Evolutionary conservation across 1,284 basidiomycete genomes (phyloP).

Genomic region (Ganoderma meredithae): DNA sequence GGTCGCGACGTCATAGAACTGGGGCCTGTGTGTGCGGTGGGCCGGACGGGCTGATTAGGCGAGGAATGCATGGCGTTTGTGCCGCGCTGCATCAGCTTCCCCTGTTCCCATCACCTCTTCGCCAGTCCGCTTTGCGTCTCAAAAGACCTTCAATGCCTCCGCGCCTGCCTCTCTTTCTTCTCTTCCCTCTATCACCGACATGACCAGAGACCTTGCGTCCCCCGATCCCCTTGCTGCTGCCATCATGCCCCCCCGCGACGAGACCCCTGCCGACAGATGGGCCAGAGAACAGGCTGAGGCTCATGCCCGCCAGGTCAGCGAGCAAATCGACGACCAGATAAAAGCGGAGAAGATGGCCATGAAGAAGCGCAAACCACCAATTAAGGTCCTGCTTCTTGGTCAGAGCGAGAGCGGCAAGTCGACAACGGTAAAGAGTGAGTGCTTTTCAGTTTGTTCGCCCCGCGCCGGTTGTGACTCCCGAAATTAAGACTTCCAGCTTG

Average conservation of each 20-base stretch:
- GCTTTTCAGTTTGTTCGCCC: not conserved
- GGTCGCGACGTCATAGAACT: not conserved
- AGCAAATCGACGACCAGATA: slow-evolving; percentile 74
- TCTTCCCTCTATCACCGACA: slow-evolving; percentile 21
- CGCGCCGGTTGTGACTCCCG: not conserved
- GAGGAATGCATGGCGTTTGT: slow-evolving; percentile 16
- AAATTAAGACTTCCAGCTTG: slow-evolving; percentile 46
- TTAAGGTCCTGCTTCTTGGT: slow-evolving; percentile 68
- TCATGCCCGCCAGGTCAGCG: slow-evolving; percentile 64
- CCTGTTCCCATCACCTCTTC: slow-evolving; percentile 33
- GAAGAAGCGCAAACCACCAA: slow-evolving; percentile 60
- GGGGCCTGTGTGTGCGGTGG: not conserved
- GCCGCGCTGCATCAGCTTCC: slow-evolving; percentile 30
- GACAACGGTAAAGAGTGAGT: slow-evolving; percentile 70
- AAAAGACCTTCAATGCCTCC: slow-evolving; percentile 17
- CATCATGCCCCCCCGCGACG: slow-evolving; percentile 65
- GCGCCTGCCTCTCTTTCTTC: slow-evolving; percentile 1
- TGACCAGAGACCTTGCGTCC: slow-evolving; percentile 30
- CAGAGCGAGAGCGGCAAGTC: slow-evolving; percentile 54
- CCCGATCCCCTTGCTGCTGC: slow-evolving; percentile 64
- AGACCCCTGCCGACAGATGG: slow-evolving; percentile 59
- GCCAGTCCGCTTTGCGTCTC: slow-evolving; percentile 10
- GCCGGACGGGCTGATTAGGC: not conserved
- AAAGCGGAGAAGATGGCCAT: slow-evolving; percentile 58
- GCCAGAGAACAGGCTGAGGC: slow-evolving; percentile 62